phyloP scores from a whole-genome alignment of 352 stramenopile species.

The Pythium pyrilobum region DNA sequence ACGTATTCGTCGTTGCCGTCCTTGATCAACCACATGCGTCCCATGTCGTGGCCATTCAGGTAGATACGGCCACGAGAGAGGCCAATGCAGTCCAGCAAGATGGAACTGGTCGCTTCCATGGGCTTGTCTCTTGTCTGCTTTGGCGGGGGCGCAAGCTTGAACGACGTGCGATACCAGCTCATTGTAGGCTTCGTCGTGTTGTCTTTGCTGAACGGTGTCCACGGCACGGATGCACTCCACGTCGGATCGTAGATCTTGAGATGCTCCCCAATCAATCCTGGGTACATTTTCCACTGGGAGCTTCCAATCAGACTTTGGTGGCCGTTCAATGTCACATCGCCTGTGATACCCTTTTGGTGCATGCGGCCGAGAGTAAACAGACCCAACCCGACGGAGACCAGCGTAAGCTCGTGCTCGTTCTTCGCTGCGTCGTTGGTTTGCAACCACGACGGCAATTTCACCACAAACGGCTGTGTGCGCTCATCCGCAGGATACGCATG shows the following conservation, averaged over 20 bases:
- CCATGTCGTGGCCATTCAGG: constrained; percentile 64
- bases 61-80: constrained; percentile 55
- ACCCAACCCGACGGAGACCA: constrained; percentile 58
- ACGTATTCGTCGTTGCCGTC: constrained; percentile 36
- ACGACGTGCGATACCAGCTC: constrained; percentile 54
- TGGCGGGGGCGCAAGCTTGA: constrained; percentile 18
- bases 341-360: constrained; percentile 56
- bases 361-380: constrained; percentile 46
- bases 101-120: constrained; percentile 31
- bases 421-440: background rate
- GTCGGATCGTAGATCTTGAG: constrained; percentile 44
- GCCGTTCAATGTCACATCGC: constrained; percentile 37
- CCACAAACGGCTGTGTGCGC: constrained; percentile 37
- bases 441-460: constrained; percentile 33
- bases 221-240: constrained; percentile 47
- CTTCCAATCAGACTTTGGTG: constrained; percentile 24
- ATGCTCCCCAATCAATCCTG: constrained; percentile 55
- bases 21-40: constrained; percentile 61
- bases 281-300: constrained; percentile 48
- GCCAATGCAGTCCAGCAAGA: constrained; percentile 49
- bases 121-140: constrained; percentile 9
- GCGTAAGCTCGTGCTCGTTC: constrained; percentile 27
- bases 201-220: constrained; percentile 18
- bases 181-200: constrained; percentile 21
- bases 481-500: constrained; percentile 46